Conservation (phyloP, 257 asterid genomes). For the Solanum lignicaule region DNA sequence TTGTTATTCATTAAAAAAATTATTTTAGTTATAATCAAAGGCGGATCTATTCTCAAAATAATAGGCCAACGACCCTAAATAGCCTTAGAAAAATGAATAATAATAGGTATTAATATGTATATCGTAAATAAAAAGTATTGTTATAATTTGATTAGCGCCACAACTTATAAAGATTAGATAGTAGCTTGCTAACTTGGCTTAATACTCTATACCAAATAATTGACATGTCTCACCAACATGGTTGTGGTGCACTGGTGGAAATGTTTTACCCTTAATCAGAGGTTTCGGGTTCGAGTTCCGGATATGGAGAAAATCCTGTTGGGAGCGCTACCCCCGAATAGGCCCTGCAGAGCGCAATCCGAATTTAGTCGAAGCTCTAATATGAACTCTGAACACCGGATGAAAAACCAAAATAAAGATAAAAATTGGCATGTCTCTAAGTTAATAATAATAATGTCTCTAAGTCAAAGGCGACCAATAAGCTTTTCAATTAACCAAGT, state of each 20-base stretch:
- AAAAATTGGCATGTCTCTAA: not conserved
- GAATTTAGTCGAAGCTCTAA: too few relatives aligned
- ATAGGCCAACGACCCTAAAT: not conserved
- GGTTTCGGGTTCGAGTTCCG: fast-evolving
- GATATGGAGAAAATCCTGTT: fast-evolving
- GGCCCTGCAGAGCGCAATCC: too few relatives aligned
- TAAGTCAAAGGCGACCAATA: not conserved
- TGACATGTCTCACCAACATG: not conserved
- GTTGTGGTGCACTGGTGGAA: too few relatives aligned
- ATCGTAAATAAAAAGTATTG: too few relatives aligned
- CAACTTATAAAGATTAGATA: too few relatives aligned
- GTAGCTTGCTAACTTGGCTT: too few relatives aligned
- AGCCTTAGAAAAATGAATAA: not conserved
- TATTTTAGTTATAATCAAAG: not conserved
- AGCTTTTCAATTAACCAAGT: too few relatives aligned
- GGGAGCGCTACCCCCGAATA: fast-evolving
- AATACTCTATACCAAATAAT: not conserved
- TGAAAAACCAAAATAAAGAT: too few relatives aligned
- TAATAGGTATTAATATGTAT: too few relatives aligned
- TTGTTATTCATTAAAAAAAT: too few relatives aligned
- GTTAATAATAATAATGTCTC: not conserved
- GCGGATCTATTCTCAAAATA: not conserved
- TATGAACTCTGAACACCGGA: fast-evolving
- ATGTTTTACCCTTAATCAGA: too few relatives aligned
- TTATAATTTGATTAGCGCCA: too few relatives aligned